These are phyloP conservation scores for Eremochloa ophiuroides DNA, from an alignment of 176 grass and related monocot species.

Conservation along the genomic window DNA sequence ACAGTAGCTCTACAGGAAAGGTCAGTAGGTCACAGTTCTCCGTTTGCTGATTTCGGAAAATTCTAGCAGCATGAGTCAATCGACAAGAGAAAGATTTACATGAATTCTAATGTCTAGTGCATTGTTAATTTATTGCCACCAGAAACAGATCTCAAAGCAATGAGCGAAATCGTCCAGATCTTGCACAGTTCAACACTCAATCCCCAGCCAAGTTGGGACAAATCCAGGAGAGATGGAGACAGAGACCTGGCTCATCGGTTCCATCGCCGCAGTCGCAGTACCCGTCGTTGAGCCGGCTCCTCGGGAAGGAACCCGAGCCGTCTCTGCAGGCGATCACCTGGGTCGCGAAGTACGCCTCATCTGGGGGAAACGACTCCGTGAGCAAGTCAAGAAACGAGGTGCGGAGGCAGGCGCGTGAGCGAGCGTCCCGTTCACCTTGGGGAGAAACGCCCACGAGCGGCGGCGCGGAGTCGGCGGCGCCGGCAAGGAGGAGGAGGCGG, in stretches of 20 bases:
- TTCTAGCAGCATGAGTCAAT: neutral
- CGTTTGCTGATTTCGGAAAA: neutral
- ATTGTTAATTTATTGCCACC: neutral
- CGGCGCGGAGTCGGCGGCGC: slow-evolving; percentile 13
- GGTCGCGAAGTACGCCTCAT: slow-evolving; percentile 67
- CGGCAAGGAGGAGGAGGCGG: slow-evolving; percentile 36
- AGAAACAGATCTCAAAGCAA: slow-evolving; percentile 16
- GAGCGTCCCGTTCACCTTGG: slow-evolving; percentile 20
- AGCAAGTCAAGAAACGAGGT: neutral
- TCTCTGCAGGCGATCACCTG: slow-evolving; percentile 81
- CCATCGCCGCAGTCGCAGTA: slow-evolving; percentile 89
- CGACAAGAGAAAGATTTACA: neutral
- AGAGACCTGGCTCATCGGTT: slow-evolving; percentile 73
- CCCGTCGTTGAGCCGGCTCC: slow-evolving; percentile 68
- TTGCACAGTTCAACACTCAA: neutral
- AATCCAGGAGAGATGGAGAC: slow-evolving; percentile 1
- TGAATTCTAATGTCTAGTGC: neutral
- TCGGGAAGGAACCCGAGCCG: slow-evolving; percentile 66
- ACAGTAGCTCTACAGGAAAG: neutral
- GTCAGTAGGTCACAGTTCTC: neutral
- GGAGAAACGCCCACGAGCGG: slow-evolving; percentile 60
- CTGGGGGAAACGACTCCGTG: slow-evolving; percentile 33
- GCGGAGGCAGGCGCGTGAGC: neutral
- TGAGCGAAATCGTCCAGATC: slow-evolving; percentile 25
- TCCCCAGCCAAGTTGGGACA: neutral